Base-by-base conservation (phyloP, 495 filamentous ascomycete genomes). In the Hypoxylon crocopeplum region DNA sequence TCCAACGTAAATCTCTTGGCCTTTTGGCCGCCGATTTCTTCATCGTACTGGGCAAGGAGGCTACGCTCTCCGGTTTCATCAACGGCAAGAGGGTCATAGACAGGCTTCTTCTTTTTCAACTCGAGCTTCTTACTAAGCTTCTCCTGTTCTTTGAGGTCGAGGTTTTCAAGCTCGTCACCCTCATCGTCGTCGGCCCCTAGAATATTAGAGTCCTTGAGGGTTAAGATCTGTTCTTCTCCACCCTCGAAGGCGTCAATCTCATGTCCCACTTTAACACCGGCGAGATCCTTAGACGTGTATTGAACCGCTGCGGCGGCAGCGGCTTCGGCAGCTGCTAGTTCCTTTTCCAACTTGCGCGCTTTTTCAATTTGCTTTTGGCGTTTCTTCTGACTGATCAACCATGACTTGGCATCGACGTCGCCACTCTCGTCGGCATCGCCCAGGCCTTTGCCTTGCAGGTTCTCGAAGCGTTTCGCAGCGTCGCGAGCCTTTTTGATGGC, bases 21-120 rank as follows among this genome's bases (percentile, higher is more conserved):
- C 74, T 93, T 94, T 76, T 96, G 97, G 48, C 92, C 92, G 33
- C 90, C 84, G 40, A 97, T 96, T 66, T 95, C 93, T 67, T 97
- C 93, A 62, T 98, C 94, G 68, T 98, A 98, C 52, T 98, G 91
- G 17, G 85, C 81, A 38, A 98, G 76, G 21, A 98, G 82, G 2
- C 76, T 77, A 41, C 78, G 81, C 50, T 85, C 77, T 44, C 85
- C 88, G 47, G 81, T 82, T 55, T 88, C 89, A 49, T 85, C 85
- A 12, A 84, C 78, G 38, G 87, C 87, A 60, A 89, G 83, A 2
- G 93, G 92, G 64, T 98, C 89, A 64, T 98, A 98, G 1, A 86
- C 84, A 0, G 90, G 89, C 74, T 90, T 92, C 74, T 90, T 91
- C 84, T 94, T 97, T 80, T 97, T 97, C 39, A 93, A 73, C 47